Conservation (phyloP, 2,329 filamentous ascomycete genomes). For the Helotiales sp. region DNA sequence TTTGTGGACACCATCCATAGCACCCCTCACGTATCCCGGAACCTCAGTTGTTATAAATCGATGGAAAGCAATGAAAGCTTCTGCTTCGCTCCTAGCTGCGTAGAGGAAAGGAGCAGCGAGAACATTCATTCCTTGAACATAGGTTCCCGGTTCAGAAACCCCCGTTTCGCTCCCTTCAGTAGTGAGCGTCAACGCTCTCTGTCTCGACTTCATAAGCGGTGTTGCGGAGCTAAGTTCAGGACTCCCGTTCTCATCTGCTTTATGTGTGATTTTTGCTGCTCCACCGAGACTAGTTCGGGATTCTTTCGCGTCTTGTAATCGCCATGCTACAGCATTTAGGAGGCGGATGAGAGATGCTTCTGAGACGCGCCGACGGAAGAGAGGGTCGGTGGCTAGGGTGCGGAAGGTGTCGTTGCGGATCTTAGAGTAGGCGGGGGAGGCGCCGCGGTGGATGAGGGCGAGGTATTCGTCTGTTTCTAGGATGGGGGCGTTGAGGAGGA, state of each 20-base stretch:
- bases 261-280: slow-evolving; percentile 22
- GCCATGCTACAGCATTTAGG: slow-evolving; percentile 94
- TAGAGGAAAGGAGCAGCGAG: slow-evolving; percentile 95
- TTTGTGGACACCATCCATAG: slow-evolving; percentile 96
- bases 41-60: slow-evolving; percentile 84
- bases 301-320: slow-evolving; percentile 75
- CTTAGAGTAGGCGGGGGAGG: slow-evolving; percentile 93
- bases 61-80: slow-evolving; percentile 91
- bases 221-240: slow-evolving; percentile 29
- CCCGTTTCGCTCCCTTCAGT: slow-evolving; percentile 64
- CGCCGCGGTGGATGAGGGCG: slow-evolving; percentile 84
- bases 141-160: slow-evolving; percentile 72
- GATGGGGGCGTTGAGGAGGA: slow-evolving; percentile 84
- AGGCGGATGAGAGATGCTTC: slow-evolving; percentile 93
- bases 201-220: slow-evolving; percentile 41
- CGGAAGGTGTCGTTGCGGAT: slow-evolving; percentile 98
- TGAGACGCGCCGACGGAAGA: slow-evolving; percentile 92
- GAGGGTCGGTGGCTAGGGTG: slow-evolving; percentile 92
- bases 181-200: slow-evolving; percentile 59
- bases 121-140: slow-evolving; percentile 99
- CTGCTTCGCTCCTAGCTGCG: slow-evolving; percentile 87
- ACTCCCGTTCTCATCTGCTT: slow-evolving; percentile 29
- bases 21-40: slow-evolving; percentile 89
- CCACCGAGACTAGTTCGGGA: slow-evolving; percentile 19
- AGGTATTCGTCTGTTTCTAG: slow-evolving; percentile 87